These are phyloP conservation scores for Saccharomycopsis malanga DNA, from an alignment of 805 yeast genomes.

Conservation along the genomic window DNA sequence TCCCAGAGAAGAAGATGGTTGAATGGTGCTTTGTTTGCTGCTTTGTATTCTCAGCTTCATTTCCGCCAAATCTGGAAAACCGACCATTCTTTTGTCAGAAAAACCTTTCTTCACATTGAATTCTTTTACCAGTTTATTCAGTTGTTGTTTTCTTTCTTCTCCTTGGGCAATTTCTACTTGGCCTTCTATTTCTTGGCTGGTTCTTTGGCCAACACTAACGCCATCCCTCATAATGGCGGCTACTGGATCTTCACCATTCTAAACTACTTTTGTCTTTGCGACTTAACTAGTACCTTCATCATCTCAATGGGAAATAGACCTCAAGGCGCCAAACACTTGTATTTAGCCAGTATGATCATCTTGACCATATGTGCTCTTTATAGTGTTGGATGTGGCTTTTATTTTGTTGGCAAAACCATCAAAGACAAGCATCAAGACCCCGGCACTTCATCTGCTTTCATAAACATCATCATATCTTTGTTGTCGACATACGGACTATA, in stretches of 20 bases:
- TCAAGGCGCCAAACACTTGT: conserved; percentile 83
- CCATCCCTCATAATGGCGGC: conserved; percentile 65
- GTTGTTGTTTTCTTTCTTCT: conserved; percentile 82
- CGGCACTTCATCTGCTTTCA: conserved; percentile 43
- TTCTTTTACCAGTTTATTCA: conserved; percentile 81
- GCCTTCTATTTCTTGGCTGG: conserved; percentile 93
- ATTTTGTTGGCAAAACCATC: conserved; percentile 60
- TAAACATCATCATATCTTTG: conserved; percentile 76
- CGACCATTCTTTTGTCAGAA: conserved; percentile 74
- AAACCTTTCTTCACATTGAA: conserved; percentile 76
- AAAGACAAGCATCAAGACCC: conserved; percentile 30
- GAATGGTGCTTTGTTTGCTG: conserved; percentile 97
- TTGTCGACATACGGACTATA: conserved; percentile 90
- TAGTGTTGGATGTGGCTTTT: conserved; percentile 75
- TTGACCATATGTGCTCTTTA: conserved; percentile 75
- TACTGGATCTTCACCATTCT: conserved; percentile 75
- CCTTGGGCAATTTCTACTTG: conserved; percentile 84
- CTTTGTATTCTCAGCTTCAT: conserved; percentile 79
- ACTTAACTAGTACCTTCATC: conserved; percentile 79
- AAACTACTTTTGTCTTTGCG: conserved; percentile 78
- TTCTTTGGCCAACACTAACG: conserved; percentile 48
- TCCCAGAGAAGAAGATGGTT: conserved; percentile 98
- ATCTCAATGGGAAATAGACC: conserved; percentile 97
- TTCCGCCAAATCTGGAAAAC: conserved; percentile 86
- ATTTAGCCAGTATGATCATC: conserved; percentile 62